Base-by-base conservation (phyloP, 805 yeast species). In the Yarrowia yakushimensis region DNA sequence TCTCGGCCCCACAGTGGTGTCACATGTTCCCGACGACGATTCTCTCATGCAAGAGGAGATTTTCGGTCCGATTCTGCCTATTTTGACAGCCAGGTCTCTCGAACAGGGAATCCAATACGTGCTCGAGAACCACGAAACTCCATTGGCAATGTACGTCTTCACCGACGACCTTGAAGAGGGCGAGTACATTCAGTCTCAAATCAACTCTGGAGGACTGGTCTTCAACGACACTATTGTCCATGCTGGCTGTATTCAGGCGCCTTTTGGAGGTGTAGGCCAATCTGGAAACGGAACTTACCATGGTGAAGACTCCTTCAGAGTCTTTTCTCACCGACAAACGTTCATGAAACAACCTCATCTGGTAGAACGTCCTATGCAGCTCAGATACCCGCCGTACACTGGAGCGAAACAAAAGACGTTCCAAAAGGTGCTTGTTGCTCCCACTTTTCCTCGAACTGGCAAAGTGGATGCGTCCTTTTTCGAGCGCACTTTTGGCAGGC, bases 211-310 rank as follows among this genome's bases (percentile, higher is more conserved):
- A 27, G 86, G 82, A 1, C 75, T 84, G 9, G 72, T 83, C 46
- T 77, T 88, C 65, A 90, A 90, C 70, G 97, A 91, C 66, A 79
- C 85, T 0, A 60, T 90, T 52, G 65, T 88, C 68, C 96, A 90
- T 65, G 89, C 82, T 41, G 91, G 83, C 0, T 78, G 87, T 61
- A 64, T 79, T 9, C 78, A 79, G 59, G 83, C 89, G 2, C 97
- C 97, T 25, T 92, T 92, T 73, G 97, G 97, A 30, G 97, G 97
- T 22, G 76, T 90, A 62, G 97, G 97, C 15, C 72, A 71, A 13
- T 88, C 96, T 0, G 97, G 97, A 0, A 76, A 77, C 62, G 97
- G 97, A 8, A 75, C 80, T 30, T 91, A 90, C 73, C 97, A 91
- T 70, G 96, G 97, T 2, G 74, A 73, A 64, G 79, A 76, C 70